Conservation (phyloP, 2,329 filamentous ascomycete species). For the Diaporthe sp. region DNA sequence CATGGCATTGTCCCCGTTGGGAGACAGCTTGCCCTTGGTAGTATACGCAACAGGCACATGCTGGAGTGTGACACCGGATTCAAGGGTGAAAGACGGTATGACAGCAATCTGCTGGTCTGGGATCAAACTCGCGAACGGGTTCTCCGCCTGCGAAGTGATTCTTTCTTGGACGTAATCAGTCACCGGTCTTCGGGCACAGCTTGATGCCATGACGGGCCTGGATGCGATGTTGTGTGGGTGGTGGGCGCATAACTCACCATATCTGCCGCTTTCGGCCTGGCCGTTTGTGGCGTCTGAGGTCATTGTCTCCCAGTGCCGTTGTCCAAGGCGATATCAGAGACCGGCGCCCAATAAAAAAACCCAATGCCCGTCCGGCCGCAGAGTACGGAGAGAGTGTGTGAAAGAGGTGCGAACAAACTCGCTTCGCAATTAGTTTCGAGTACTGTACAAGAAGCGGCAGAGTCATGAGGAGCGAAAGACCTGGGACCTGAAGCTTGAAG, state of each 20-base stretch:
- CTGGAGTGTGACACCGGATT: conserved; percentile 86
- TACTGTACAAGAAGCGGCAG: conserved; percentile 12
- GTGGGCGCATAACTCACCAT: conserved; percentile 36
- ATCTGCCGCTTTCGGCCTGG: conserved; percentile 34
- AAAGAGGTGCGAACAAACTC: neutral
- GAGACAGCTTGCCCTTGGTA: conserved; percentile 72
- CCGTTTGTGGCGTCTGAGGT: conserved; percentile 28
- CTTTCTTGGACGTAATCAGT: conserved; percentile 78
- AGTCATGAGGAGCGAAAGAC: neutral
- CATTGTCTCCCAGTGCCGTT: conserved; percentile 23
- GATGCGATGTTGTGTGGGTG: neutral
- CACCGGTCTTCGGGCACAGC: conserved; percentile 56
- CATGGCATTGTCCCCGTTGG: conserved; percentile 76
- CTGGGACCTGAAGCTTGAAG: conserved; percentile 17
- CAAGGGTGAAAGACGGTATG: conserved; percentile 90
- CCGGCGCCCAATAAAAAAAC: neutral
- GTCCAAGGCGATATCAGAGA: neutral
- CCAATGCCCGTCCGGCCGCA: neutral
- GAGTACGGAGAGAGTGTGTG: neutral
- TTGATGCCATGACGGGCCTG: neutral
- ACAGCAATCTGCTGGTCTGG: conserved; percentile 89
- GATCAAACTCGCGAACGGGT: conserved; percentile 89
- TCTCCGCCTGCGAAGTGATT: conserved; percentile 82
- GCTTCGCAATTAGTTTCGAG: neutral
- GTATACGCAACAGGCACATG: conserved; percentile 82